A percentile compares a stretch with the other conserved stretches of the same genome.
phyloP scores from a whole-genome alignment of 2,329 filamentous ascomycete species.

The Triangularia setosa region DNA sequence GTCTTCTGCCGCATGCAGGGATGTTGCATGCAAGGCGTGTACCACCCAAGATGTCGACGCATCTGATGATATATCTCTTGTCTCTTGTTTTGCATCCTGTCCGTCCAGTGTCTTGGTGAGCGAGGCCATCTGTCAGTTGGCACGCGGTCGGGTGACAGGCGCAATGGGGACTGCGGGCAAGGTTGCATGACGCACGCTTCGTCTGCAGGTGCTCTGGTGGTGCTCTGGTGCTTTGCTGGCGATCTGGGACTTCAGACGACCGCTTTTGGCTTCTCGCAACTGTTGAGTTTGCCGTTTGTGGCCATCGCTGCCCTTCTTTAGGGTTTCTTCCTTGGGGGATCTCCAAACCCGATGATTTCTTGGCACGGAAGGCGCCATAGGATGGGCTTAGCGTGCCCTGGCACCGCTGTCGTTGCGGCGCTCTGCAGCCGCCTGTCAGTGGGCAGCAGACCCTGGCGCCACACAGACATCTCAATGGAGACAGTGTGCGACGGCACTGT shows the following conservation, averaged over 20 bases:
- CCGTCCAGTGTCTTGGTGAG: neutral
- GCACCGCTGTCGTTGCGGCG: neutral
- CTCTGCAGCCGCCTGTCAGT: constrained; percentile 4
- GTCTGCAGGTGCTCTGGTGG: neutral
- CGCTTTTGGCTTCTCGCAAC: constrained; percentile 14
- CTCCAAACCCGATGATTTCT: constrained; percentile 13
- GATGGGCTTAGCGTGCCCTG: neutral
- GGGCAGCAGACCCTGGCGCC: neutral
- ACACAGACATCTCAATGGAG: neutral
- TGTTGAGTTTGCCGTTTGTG: constrained; percentile 14
- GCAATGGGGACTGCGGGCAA: neutral
- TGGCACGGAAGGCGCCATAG: constrained; percentile 16
- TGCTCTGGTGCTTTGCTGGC: constrained; percentile 1
- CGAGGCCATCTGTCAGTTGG: neutral
- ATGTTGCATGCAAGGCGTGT: constrained; percentile 6
- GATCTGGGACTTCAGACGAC: constrained; percentile 14
- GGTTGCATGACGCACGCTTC: neutral
- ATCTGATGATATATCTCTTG: neutral
- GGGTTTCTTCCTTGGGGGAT: constrained; percentile 15
- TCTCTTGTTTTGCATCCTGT: neutral
- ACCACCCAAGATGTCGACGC: neutral
- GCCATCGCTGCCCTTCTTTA: constrained; percentile 6
- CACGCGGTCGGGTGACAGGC: neutral
- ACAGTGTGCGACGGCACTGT: neutral
- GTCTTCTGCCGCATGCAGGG: constrained; percentile 11